phyloP scores from a whole-genome alignment of 2,329 filamentous ascomycete genomes.

The Rosellinia necatrix region DNA sequence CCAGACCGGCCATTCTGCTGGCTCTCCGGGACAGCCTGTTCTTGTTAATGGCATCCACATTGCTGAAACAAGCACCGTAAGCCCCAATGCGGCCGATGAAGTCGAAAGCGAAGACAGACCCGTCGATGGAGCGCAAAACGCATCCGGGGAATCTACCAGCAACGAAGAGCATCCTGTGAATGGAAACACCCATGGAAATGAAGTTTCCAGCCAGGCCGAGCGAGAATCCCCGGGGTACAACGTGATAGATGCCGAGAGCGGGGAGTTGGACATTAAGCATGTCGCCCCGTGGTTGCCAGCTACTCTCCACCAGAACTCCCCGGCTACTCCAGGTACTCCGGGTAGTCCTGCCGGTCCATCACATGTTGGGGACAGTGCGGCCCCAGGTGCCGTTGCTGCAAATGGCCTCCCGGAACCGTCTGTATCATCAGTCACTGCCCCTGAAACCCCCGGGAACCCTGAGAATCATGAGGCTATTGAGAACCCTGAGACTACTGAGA shows the following conservation, averaged over 20 bases:
- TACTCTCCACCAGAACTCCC: neutral
- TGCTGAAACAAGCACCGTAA: neutral
- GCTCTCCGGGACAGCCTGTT: neutral
- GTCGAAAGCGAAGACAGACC: neutral
- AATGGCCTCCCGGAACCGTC: neutral
- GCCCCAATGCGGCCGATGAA: neutral
- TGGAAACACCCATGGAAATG: too few relatives aligned
- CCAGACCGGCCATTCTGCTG: neutral
- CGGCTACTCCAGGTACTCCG: neutral
- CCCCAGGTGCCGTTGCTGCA: neutral
- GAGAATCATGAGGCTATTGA: too few relatives aligned
- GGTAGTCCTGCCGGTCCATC: neutral
- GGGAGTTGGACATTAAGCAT: slow-evolving; percentile 17
- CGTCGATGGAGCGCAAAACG: too few relatives aligned
- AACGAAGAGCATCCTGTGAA: too few relatives aligned
- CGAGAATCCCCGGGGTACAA: neutral
- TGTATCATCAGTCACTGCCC: too few relatives aligned
- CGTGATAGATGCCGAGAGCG: neutral
- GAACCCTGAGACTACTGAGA: too few relatives aligned
- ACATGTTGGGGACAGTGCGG: neutral
- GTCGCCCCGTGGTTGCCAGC: neutral
- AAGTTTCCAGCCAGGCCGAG: neutral
- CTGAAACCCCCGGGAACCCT: too few relatives aligned
- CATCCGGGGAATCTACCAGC: too few relatives aligned
- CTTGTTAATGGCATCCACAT: too few relatives aligned